These are phyloP conservation scores for Ogataea dorogensis DNA, from an alignment of 805 yeast species.

Conservation along the genomic window DNA sequence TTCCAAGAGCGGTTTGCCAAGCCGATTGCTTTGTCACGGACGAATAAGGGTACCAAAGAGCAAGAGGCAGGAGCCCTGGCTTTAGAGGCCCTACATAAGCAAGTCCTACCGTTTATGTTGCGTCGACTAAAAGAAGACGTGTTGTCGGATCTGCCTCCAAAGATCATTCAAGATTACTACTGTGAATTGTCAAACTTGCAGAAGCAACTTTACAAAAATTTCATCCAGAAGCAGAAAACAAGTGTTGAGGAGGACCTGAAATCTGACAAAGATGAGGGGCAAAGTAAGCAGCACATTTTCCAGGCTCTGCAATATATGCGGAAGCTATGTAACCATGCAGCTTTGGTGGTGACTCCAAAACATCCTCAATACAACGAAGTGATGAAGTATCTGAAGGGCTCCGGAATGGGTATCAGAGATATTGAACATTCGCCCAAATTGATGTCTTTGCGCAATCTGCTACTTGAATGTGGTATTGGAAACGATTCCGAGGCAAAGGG, in stretches of 20 bases:
- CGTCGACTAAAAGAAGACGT: conserved; percentile 97
- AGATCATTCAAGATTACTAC: conserved; percentile 96
- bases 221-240: conserved; percentile 79
- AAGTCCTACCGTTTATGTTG: conserved; percentile 92
- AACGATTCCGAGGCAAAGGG: conserved; percentile 30
- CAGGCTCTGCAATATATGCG: conserved; percentile 97
- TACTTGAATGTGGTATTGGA: conserved; percentile 93
- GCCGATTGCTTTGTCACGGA: conserved; percentile 93
- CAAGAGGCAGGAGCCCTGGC: conserved; percentile 98
- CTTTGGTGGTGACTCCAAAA: conserved; percentile 74
- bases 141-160: conserved; percentile 93
- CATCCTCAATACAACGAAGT: conserved; percentile 82
- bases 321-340: conserved; percentile 94
- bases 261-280: conserved; percentile 31
- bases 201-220: conserved; percentile 81
- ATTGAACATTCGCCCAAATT: conserved; percentile 90
- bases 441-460: conserved; percentile 71
- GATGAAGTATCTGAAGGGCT: conserved; percentile 53
- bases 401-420: conserved; percentile 61
- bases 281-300: conserved; percentile 85
- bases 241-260: conserved; percentile 65
- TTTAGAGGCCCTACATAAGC: conserved; percentile 92
- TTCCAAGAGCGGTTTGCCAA: conserved; percentile 96
- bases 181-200: conserved; percentile 94
- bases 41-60: conserved; percentile 85